A percentile compares a stretch with the other conserved stretches of the same genome.
Conservation (phyloP, 768 basidiomycete species). For the Trametes cingulata region DNA sequence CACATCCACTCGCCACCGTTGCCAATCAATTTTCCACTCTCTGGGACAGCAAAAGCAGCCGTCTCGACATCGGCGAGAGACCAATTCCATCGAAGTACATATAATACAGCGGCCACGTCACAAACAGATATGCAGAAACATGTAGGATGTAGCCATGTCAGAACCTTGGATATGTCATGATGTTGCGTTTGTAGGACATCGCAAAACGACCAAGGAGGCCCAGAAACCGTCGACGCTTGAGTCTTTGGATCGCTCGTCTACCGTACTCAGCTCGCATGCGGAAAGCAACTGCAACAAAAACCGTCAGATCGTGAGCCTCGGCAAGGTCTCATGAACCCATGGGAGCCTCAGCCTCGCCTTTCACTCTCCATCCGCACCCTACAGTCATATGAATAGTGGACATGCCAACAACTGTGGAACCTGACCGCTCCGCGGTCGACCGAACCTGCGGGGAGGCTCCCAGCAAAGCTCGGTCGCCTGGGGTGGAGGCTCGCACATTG, state of each 20-base stretch:
- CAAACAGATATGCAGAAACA: background rate
- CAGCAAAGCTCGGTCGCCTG: constrained; percentile 6
- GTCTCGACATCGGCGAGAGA: background rate
- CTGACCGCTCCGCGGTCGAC: background rate
- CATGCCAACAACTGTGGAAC: constrained; percentile 24
- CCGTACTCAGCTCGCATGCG: background rate
- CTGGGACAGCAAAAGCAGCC: no score
- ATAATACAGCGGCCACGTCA: background rate
- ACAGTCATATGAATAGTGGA: constrained; percentile 31
- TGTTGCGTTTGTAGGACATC: no score
- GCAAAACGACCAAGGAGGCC: no score
- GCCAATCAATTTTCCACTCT: background rate
- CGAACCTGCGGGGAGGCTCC: background rate
- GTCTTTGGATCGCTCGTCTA: background rate
- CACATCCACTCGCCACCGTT: background rate
- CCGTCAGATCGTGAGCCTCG: constrained; percentile 4
- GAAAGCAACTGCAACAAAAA: background rate
- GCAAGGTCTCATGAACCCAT: background rate
- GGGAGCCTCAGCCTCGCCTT: constrained; percentile 86
- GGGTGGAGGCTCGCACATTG: constrained; percentile 38
- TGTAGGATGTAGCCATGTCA: no score
- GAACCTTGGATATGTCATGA: no score
- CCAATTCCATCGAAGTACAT: background rate
- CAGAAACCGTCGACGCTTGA: no score
- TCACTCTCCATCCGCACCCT: constrained; percentile 75